These are phyloP conservation scores for Atkinsonella hypoxylon DNA, from an alignment of 2,329 filamentous ascomycete genomes.

Conservation along the genomic window DNA sequence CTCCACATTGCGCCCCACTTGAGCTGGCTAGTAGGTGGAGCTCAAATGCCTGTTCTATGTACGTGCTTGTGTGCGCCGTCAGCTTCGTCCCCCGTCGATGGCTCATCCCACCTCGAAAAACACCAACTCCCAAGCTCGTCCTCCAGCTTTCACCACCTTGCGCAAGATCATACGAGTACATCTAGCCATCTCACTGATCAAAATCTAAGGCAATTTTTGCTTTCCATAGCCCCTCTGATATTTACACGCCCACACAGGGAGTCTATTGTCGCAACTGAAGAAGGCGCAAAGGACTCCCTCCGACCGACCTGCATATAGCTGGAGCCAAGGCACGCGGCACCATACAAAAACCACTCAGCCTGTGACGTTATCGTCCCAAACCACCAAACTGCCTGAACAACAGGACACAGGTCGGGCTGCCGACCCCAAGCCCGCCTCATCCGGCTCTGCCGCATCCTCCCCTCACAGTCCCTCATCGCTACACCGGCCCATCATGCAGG, in stretches of 20 bases:
- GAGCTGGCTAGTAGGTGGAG: neutral
- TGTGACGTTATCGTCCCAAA: neutral
- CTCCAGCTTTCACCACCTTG: neutral
- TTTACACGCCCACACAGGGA: neutral
- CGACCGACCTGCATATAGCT: neutral
- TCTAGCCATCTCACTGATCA: neutral
- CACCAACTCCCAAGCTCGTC: neutral
- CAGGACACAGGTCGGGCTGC: conserved; percentile 23
- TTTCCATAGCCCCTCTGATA: neutral
- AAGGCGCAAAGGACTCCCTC: neutral
- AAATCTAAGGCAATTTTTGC: neutral
- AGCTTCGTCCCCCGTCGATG: neutral
- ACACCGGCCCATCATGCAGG: conserved; percentile 47
- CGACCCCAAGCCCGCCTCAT: conserved; percentile 9
- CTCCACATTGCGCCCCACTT: neutral
- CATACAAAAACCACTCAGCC: neutral
- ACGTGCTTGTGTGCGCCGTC: neutral
- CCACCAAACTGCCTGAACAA: conserved; percentile 32
- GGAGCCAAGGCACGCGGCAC: neutral
- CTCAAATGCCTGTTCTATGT: neutral
- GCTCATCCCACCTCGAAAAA: conserved; percentile 1
- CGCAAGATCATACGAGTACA: conserved; percentile 1
- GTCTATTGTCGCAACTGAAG: neutral
- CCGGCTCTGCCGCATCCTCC: conserved; percentile 10
- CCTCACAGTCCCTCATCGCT: conserved; percentile 21